Evolutionary conservation across 768 basidiomycete genomes (phyloP).

Genomic region (Clitopilus passeckerianus): DNA sequence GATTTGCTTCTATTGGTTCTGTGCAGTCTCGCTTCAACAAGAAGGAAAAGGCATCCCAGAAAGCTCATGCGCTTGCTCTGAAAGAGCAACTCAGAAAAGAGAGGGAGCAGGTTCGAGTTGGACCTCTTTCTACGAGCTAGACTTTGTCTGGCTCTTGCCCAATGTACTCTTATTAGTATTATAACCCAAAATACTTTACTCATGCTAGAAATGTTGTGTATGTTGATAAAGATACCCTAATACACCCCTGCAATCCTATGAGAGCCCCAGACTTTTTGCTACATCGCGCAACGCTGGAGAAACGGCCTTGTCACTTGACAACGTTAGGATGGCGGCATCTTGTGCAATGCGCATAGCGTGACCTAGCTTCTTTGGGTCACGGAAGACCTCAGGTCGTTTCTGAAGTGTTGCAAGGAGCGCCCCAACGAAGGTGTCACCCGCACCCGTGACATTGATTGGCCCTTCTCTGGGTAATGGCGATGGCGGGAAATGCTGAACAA

Average conservation of each 20-base stretch:
- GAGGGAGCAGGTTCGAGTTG: constrained; percentile 57
- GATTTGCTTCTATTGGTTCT: background rate
- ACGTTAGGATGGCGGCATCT: constrained; percentile 54
- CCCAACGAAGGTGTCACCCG: constrained; percentile 89
- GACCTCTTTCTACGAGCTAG: constrained; percentile 30
- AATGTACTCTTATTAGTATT: background rate
- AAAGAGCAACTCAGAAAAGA: constrained; percentile 50
- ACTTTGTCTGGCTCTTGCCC: too few relatives aligned
- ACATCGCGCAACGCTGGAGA: constrained; percentile 54
- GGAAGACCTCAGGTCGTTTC: constrained; percentile 36
- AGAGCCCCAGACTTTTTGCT: background rate
- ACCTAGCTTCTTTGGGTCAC: constrained; percentile 38
- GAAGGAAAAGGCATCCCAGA: constrained; percentile 36
- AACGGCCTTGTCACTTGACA: constrained; percentile 56
- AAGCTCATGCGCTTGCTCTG: constrained; percentile 22
- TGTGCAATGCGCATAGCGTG: constrained; percentile 53
- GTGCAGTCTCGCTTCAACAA: constrained; percentile 52
- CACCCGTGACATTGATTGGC: constrained; percentile 80
- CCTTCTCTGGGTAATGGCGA: constrained; percentile 33
- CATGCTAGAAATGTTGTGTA: background rate
- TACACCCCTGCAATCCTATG: too few relatives aligned
- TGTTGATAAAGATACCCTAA: background rate
- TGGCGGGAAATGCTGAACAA: constrained; percentile 68
- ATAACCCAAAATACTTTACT: background rate
- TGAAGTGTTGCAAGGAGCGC: constrained; percentile 68